phyloP scores from a whole-genome alignment of 1,139 yeast species.

The Kodamaea suecica region DNA sequence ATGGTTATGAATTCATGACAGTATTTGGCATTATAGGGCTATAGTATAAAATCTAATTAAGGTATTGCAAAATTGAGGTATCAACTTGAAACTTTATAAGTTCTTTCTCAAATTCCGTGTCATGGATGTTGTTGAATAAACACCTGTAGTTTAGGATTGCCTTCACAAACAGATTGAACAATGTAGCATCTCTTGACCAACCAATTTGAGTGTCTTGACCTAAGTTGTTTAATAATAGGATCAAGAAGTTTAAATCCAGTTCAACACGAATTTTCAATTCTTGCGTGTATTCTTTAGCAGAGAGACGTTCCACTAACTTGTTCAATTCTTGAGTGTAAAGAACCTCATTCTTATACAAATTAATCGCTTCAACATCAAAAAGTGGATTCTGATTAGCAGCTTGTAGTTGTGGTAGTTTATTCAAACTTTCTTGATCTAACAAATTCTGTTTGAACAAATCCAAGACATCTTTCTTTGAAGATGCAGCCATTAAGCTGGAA shows the following conservation, averaged over 20 bases:
- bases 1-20: too few relatives aligned
- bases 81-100: neutral
- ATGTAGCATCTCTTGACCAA: conserved; percentile 19
- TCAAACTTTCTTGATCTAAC: conserved; percentile 1
- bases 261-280: conserved; percentile 3
- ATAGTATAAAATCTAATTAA: too few relatives aligned
- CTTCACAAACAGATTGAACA: conserved; percentile 10
- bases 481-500: neutral
- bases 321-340: conserved; percentile 6
- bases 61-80: conserved; percentile 2
- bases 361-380: conserved; percentile 33
- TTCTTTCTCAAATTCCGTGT: neutral
- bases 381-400: conserved; percentile 11
- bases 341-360: conserved; percentile 27
- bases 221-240: conserved; percentile 5
- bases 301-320: conserved; percentile 6
- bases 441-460: conserved; percentile 4
- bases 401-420: too few relatives aligned
- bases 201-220: conserved; percentile 17
- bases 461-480: neutral
- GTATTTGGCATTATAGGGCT: too few relatives aligned
- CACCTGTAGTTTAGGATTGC: conserved; percentile 8
- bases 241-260: conserved; percentile 6
- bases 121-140: neutral
- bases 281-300: neutral